phyloP scores from a whole-genome alignment of 1,284 basidiomycete species.

The Pseudozyma hubeiensis region DNA sequence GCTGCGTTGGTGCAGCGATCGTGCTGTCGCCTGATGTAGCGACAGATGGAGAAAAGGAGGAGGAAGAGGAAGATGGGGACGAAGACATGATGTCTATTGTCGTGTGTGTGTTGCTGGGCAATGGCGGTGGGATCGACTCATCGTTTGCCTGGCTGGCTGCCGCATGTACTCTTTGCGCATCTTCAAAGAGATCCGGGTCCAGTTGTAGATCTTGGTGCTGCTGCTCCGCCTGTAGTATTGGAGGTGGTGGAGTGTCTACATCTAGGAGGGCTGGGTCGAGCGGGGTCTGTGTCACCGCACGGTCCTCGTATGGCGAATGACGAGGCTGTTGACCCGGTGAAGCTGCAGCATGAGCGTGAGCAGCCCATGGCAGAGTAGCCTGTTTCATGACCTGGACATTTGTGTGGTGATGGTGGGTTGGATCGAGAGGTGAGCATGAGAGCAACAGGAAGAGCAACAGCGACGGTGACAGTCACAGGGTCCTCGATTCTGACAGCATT shows the following conservation, averaged over 20 bases:
- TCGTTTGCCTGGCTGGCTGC: slow-evolving; percentile 2
- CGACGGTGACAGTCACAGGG: too few relatives aligned
- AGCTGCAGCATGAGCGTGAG: slow-evolving; percentile 6
- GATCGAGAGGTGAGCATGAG: not conserved
- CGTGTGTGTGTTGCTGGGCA: not conserved
- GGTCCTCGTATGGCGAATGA: not conserved
- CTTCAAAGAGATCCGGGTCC: slow-evolving; percentile 18
- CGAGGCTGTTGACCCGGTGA: slow-evolving; percentile 3
- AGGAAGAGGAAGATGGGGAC: not conserved
- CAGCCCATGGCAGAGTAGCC: slow-evolving; percentile 36
- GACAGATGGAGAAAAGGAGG: slow-evolving; percentile 6
- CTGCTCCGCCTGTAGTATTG: not conserved
- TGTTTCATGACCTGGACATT: slow-evolving; percentile 41
- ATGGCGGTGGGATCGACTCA: slow-evolving; percentile 9
- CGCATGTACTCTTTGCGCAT: slow-evolving; percentile 5
- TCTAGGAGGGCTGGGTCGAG: slow-evolving; percentile 15
- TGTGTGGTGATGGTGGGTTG: not conserved
- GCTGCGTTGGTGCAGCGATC: slow-evolving; percentile 12
- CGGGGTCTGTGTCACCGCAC: not conserved
- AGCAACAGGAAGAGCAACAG: too few relatives aligned
- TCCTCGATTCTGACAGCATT: too few relatives aligned
- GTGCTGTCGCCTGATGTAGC: not conserved
- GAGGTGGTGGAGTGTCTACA: slow-evolving; percentile 10
- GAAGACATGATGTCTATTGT: slow-evolving; percentile 3
- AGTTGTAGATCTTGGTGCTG: slow-evolving; percentile 4